These are phyloP conservation scores for Kazachstania kunashirensis DNA, from an alignment of 805 yeast species.

Conservation along the genomic window DNA sequence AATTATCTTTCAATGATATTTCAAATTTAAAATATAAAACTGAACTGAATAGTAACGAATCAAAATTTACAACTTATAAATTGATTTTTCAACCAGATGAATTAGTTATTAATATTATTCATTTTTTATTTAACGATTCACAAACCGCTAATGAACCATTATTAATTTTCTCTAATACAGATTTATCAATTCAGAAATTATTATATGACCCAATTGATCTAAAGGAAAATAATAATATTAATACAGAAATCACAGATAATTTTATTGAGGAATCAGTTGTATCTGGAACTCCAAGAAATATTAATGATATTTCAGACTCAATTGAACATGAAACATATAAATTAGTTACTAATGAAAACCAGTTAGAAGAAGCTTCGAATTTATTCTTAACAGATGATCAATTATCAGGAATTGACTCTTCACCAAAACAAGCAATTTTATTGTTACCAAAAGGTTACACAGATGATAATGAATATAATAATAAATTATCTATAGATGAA, in stretches of 20 bases:
- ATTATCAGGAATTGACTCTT: conserved; percentile 10
- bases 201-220: no score
- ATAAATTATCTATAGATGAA: background rate
- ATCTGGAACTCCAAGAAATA: background rate
- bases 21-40: conserved; percentile 8
- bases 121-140: conserved; percentile 19
- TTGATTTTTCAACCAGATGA: conserved; percentile 25
- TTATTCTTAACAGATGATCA: conserved; percentile 5
- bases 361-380: conserved; percentile 16
- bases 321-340: conserved; percentile 10
- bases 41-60: conserved; percentile 7
- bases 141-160: conserved; percentile 22
- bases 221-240: background rate
- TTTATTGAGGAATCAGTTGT: background rate
- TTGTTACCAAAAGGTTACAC: conserved; percentile 22
- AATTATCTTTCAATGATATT: no score
- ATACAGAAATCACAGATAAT: background rate
- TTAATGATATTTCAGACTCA: background rate
- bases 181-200: conserved; percentile 2
- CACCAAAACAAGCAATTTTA: conserved; percentile 23
- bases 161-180: conserved; percentile 13
- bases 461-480: conserved; percentile 4
- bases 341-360: conserved; percentile 19
- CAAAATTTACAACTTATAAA: conserved; percentile 5
- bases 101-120: conserved; percentile 18